These are phyloP conservation scores for Ogataea corticis DNA, from an alignment of 805 yeast species.

Conservation along the genomic window DNA sequence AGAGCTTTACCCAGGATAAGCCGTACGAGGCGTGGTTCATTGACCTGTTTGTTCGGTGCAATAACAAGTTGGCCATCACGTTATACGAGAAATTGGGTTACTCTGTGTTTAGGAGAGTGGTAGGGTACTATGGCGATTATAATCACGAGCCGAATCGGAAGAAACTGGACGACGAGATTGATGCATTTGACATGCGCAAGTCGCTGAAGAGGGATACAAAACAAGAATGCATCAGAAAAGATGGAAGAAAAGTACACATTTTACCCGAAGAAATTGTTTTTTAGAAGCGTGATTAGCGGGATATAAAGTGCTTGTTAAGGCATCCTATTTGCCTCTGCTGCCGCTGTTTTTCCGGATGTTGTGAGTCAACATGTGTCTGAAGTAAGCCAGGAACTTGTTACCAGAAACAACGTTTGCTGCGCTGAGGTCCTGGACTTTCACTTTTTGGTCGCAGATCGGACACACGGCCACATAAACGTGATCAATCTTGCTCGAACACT, in stretches of 20 bases:
- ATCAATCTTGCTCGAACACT: slow-evolving; percentile 13
- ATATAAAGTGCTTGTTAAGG: neutral
- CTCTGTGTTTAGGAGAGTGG: slow-evolving; percentile 79
- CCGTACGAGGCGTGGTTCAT: slow-evolving; percentile 82
- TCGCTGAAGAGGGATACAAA: slow-evolving; percentile 57
- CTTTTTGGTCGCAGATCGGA: slow-evolving; percentile 13
- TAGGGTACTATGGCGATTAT: slow-evolving; percentile 72
- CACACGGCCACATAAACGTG: slow-evolving; percentile 19
- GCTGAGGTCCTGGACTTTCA: slow-evolving; percentile 16
- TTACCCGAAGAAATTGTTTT: slow-evolving; percentile 68
- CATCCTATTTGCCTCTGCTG: slow-evolving; percentile 1
- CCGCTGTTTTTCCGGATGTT: slow-evolving; percentile 17
- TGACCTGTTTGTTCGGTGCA: slow-evolving; percentile 89
- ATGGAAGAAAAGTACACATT: slow-evolving; percentile 62
- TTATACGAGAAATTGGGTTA: slow-evolving; percentile 88
- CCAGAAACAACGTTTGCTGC: slow-evolving; percentile 9
- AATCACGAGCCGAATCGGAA: slow-evolving; percentile 44
- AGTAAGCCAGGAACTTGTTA: slow-evolving; percentile 18
- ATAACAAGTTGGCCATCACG: slow-evolving; percentile 75
- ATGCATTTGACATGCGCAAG: slow-evolving; percentile 88
- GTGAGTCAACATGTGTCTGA: slow-evolving; percentile 22
- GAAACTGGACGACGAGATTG: slow-evolving; percentile 61
- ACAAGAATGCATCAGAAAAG: slow-evolving; percentile 51
- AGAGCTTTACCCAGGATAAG: slow-evolving; percentile 65
- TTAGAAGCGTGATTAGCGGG: slow-evolving; percentile 25